Percentiles rank a stretch among this genome's conserved stretches.
Evolutionary conservation across 2,329 filamentous ascomycete species (phyloP).

Genomic region (Simplicillium aogashimaense): DNA sequence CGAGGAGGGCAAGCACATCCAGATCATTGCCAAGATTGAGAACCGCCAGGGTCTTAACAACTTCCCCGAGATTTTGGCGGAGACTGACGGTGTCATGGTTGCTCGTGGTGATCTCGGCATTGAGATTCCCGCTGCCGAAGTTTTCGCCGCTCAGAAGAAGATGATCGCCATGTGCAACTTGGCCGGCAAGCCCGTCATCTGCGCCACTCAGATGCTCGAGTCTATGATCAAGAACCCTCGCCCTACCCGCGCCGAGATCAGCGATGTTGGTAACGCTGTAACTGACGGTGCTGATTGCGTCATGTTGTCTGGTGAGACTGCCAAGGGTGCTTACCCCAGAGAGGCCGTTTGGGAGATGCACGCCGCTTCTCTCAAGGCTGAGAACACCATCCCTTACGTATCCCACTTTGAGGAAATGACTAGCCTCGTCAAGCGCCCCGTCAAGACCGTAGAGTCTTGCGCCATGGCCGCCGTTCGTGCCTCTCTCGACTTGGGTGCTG

Average conservation of each 20-base stretch:
- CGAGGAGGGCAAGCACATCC: conserved; percentile 86
- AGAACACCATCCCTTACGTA: conserved; percentile 95
- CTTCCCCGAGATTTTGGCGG: conserved; percentile 91
- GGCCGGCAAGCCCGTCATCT: conserved; percentile 96
- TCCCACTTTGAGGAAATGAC: conserved; percentile 94
- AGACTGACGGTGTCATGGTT: conserved; percentile 99
- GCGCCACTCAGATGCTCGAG: conserved; percentile 99
- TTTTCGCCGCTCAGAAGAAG: conserved; percentile 99
- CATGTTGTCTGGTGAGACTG: conserved; percentile 98
- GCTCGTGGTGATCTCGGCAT: conserved; percentile 94
- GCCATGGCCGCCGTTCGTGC: conserved; percentile 95
- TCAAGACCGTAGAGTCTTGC: conserved; percentile 83
- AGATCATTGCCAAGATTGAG: conserved; percentile 99
- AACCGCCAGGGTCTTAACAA: conserved; percentile 99
- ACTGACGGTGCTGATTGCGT: conserved; percentile 98
- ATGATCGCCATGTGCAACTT: conserved; percentile 99
- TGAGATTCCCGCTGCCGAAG: conserved; percentile 95
- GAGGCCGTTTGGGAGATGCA: conserved; percentile 97
- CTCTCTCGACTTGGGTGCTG: conserved; percentile 90
- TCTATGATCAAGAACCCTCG: conserved; percentile 99
- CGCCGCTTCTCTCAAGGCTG: conserved; percentile 91
- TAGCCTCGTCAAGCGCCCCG: conserved; percentile 71
- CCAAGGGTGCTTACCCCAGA: conserved; percentile 89
- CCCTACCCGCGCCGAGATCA: conserved; percentile 95
- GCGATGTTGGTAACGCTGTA: conserved; percentile 95